phyloP scores from a whole-genome alignment of 2,329 filamentous ascomycete genomes.

The Fusarium piperis region DNA sequence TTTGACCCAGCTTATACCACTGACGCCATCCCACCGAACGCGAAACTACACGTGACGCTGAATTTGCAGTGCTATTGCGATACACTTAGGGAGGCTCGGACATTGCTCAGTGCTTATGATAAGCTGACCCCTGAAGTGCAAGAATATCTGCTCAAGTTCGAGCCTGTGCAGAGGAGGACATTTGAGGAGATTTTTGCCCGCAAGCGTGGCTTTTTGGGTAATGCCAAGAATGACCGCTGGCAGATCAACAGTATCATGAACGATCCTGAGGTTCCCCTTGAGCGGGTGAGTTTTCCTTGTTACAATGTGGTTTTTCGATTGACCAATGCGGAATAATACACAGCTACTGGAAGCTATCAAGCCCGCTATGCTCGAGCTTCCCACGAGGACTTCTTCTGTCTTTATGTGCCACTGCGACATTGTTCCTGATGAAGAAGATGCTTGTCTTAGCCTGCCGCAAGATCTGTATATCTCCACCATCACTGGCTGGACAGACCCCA shows the following conservation, averaged over 20 bases:
- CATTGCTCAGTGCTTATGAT: slow-evolving; percentile 13
- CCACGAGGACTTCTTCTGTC: slow-evolving; percentile 10
- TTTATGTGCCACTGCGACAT: slow-evolving; percentile 15
- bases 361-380: slow-evolving; percentile 7
- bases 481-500: slow-evolving; percentile 14
- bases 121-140: slow-evolving; percentile 14
- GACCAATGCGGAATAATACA: neutral
- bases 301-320: neutral
- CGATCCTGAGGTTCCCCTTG: slow-evolving; percentile 9
- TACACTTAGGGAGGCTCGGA: slow-evolving; percentile 8
- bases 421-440: slow-evolving; percentile 8
- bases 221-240: slow-evolving; percentile 12
- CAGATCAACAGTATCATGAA: slow-evolving; percentile 23
- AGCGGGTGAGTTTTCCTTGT: neutral
- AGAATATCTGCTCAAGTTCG: slow-evolving; percentile 1
- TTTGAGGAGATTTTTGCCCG: slow-evolving; percentile 14
- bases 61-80: slow-evolving; percentile 12
- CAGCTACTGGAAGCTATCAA: slow-evolving; percentile 12
- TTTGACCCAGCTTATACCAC: slow-evolving; percentile 13
- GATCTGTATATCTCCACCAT: slow-evolving; percentile 17
- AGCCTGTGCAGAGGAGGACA: slow-evolving; percentile 12
- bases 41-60: slow-evolving; percentile 12
- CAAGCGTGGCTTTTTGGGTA: slow-evolving; percentile 13
- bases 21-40: slow-evolving; percentile 2
- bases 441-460: slow-evolving; percentile 9